Base-by-base conservation (phyloP, 345 rosid genomes). In the Lepidium sativum region DNA sequence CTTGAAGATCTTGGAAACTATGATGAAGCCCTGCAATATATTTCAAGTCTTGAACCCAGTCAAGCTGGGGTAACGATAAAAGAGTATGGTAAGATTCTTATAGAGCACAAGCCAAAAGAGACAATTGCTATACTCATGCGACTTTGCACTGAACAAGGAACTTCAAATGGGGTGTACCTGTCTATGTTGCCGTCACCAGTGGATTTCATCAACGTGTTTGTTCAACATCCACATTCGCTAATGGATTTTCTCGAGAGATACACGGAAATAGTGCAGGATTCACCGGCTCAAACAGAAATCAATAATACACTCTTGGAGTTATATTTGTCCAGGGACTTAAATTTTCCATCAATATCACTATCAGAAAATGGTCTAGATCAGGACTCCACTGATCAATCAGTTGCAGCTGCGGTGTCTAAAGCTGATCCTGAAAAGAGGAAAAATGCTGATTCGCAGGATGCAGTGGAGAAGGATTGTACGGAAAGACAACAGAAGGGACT, bases 251-350 rank as follows among this genome's bases (percentile, higher is more conserved):
- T 94, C 23, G 97, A 94, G 71, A 88, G 83, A 71, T 94, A 88
- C 67, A 76, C 80, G 5, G 76, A 74, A 58, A 85, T 83, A 80
- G 95, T 90, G 57, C 88, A 88, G 78, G 99, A 94, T 62, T 88
- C 99, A n/a, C 96, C 97, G 69, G 95, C 97, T 67, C 99, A 94
- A 75, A 86, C 86, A 32, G 99, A 94, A 80, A 90, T 94, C 68
- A 85, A 94, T 60, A 94, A 88, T 60, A 90, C 99, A 21, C 91
- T 94, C 59, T 68, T 94, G 77, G 99, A 94, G 78, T 62, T 94
- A 65, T 90, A 90, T 78, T 76, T 90, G 77, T 94, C 97, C 62
- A 83, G 78, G 77, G 97, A 90, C 82, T 76, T 94, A 82, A 77
- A 85, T 82, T 90, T 90, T 62, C 95, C 92, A 48, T 84, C 87